Base-by-base conservation (phyloP, 805 yeast genomes). In the Zygosaccharomyces bailii region DNA sequence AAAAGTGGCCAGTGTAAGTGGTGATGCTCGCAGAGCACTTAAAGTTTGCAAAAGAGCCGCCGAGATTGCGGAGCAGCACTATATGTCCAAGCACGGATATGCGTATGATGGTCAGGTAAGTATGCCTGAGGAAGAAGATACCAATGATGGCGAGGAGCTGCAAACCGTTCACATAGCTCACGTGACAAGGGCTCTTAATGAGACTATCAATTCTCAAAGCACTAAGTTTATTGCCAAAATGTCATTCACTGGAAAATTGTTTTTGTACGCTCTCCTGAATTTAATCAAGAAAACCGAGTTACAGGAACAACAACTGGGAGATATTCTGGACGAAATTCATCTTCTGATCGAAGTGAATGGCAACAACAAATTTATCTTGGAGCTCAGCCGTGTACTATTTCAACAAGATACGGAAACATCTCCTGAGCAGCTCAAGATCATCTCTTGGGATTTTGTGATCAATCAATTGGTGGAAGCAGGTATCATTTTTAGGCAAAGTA, bases 1-100 rank as follows among this genome's bases (percentile, higher is more conserved):
- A 65, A 90, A 89, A 63, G 95, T 93, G 34, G 96, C 98, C 4
- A 80, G 93, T 66, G 97, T 93, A 2, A 86, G 95, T 61, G 99
- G 99, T 46, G 99, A 93, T 70, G 99, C 97, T 1, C 74, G 99
- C 57, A 72, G 98, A 47, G 97, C 96, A 0, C 70, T 93, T 44
- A 84, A 84, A 45, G 85, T 93, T 18, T 85, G 96, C 58, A 75
- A 90, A 30, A 70, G 97, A 45, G 96, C 97, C 0, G 84, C 90
- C 5, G 96, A 88, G 59, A 72, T 90, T 23, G 96, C 96, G 0
- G 95, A 87, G 57, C 57, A 66, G 25, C 85, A 82, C 48, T 78
- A 73, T 55, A 56, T 73, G 57, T 55, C 60, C 30, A 64, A 67
- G 25, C 59, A 62, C 44, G 67, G 68, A 0, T 61, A 53, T 43